Evolutionary conservation across 1,139 yeast genomes (phyloP), one percentile per base, ranked within the genome.

Genomic region (Hansenula sp.): DNA sequence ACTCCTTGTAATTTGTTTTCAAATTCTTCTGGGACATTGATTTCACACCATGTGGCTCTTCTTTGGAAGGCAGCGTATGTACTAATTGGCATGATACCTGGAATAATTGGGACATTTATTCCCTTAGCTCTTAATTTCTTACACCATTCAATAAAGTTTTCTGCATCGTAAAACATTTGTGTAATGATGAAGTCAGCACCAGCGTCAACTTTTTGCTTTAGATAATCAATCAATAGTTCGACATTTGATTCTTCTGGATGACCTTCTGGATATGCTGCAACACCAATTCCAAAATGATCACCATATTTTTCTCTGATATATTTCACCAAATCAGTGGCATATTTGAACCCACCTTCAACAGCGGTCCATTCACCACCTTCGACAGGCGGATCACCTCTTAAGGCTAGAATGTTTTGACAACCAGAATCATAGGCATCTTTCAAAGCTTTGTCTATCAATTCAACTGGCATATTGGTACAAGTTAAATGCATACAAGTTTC

Each of bases 401-500:
- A 68, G 0, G 95, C 88, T 55, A 92, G 69, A 48, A 92, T 90
- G 63, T 90, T 92, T 60, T 88, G 95, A 60, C 98, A 92, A 3
- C 98, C 98, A 0, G 96, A 82, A 32, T 80, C 77, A 58, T 82
- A 87, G 1, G 98, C 98, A 47, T 80, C 80, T 46, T 79, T 74
- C 51, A 92, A 72, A 3, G 98, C 98, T 48, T 80, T 78, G 57
- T 89, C 96, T 50, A 92, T 85, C 52, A 84, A 71, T 39, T 77
- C 78, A 29, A 81, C 71, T 34, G 90, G 80, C 98, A 92, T 92
- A 55, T 92, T 92, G 25, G 97, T 90, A 61, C 98, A 92, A 2
- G 98, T 92, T 63, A 92, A 72, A 61, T 92, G 98, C 97, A 92
- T 90, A 62, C 98, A 94, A 0, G 98, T 92, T 57, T 92, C 97